Evolutionary conservation across 2,329 filamentous ascomycete genomes (phyloP).

Genomic region (Nemania sp.): DNA sequence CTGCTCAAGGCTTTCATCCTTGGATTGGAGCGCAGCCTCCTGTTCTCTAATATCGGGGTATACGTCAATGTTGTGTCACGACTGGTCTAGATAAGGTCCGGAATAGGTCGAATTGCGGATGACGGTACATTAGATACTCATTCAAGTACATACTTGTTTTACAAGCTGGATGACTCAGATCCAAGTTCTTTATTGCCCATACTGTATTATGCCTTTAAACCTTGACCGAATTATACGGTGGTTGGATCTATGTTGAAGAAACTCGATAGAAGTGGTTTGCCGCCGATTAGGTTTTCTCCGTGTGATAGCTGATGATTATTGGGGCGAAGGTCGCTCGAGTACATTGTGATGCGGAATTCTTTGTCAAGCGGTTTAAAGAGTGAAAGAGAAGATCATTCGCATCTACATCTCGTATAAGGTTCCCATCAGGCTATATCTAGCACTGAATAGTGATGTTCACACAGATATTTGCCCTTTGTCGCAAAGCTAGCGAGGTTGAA

Average conservation of each 20-base stretch:
- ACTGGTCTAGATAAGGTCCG: slow-evolving; percentile 41
- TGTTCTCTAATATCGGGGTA: slow-evolving; percentile 44
- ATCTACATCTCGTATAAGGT: too few species aligned
- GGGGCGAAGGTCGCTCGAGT: too few species aligned
- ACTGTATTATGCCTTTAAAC: not conserved
- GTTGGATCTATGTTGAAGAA: too few species aligned
- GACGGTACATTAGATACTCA: slow-evolving; percentile 47
- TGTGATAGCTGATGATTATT: too few species aligned
- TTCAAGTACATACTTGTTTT: slow-evolving; percentile 45
- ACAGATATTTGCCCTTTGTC: not conserved
- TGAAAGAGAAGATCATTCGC: too few species aligned
- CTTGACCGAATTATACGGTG: not conserved
- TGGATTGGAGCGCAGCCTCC: slow-evolving; percentile 38
- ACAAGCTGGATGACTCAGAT: slow-evolving; percentile 20
- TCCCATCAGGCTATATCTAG: too few species aligned
- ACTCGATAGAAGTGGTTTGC: too few species aligned
- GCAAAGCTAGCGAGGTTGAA: not conserved
- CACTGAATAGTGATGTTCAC: not conserved
- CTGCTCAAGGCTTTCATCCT: slow-evolving; percentile 33
- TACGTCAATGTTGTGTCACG: slow-evolving; percentile 43
- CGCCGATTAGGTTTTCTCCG: too few species aligned
- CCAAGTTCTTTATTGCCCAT: slow-evolving; percentile 16
- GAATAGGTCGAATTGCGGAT: slow-evolving; percentile 40
- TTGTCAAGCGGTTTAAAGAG: too few species aligned
- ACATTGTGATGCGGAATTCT: too few species aligned